Evolutionary conservation across 2,329 filamentous ascomycete genomes (phyloP).

Genomic region (Colletotrichum cereale): DNA sequence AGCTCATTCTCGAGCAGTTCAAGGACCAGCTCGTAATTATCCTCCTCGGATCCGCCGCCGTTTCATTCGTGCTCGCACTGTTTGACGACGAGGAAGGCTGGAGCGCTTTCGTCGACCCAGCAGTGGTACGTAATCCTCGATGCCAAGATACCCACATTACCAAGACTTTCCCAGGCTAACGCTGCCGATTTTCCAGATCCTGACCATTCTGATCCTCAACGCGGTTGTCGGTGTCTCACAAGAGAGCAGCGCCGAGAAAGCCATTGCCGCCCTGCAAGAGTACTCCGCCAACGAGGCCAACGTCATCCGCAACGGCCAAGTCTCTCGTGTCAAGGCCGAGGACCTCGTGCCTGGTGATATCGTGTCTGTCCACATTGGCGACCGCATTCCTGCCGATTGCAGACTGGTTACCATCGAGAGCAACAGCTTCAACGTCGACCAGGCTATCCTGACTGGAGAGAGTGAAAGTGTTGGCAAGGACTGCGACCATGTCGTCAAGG

Average conservation of each 20-base stretch:
- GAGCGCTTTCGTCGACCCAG: constrained; percentile 97
- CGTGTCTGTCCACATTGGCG: constrained; percentile 87
- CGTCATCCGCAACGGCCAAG: constrained; percentile 85
- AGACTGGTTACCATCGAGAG: constrained; percentile 90
- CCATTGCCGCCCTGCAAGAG: constrained; percentile 97
- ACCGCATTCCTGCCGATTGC: constrained; percentile 95
- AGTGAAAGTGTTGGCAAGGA: constrained; percentile 97
- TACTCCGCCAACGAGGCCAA: constrained; percentile 99
- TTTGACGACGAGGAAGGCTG: constrained; percentile 95
- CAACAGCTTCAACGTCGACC: constrained; percentile 97
- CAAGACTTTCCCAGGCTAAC: constrained; percentile 41
- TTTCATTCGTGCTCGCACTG: constrained; percentile 93
- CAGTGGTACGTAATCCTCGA: constrained; percentile 76
- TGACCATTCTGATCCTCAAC: constrained; percentile 97
- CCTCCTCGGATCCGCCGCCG: constrained; percentile 88
- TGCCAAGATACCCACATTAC: constrained; percentile 32
- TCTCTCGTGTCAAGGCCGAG: constrained; percentile 91
- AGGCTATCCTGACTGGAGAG: constrained; percentile 96
- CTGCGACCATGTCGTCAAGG: constrained; percentile 72
- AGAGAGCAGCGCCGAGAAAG: constrained; percentile 98
- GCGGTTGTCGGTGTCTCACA: constrained; percentile 97
- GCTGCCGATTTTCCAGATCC: constrained; percentile 70
- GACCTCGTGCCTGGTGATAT: constrained; percentile 96
- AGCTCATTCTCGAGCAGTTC: constrained; percentile 98
- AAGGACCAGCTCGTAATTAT: constrained; percentile 99